Evolutionary conservation across 129 eudicot genomes (phyloP).

Genomic region (Escallonia rubra): DNA sequence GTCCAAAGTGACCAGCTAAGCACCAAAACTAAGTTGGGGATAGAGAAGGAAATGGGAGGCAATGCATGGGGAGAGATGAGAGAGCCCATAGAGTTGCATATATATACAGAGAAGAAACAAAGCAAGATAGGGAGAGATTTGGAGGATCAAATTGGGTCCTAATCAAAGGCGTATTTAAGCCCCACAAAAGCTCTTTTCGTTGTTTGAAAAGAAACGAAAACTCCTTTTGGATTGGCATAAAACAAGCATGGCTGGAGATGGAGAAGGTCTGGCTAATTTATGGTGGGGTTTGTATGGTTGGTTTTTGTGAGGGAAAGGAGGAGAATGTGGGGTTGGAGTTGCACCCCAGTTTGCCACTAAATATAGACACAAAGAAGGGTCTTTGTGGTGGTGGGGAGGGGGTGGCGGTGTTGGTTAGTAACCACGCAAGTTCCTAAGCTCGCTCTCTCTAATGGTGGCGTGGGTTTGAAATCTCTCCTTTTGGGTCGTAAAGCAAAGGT

Average conservation of each 20-base stretch:
- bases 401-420: conserved; percentile 2
- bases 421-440: conserved; percentile 40
- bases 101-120: too few species aligned
- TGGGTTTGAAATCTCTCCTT: conserved; percentile 34
- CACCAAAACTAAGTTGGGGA: background rate
- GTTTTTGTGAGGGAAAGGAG: conserved; percentile 17
- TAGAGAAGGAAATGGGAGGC: background rate
- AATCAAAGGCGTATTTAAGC: conserved; percentile 1
- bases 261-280: background rate
- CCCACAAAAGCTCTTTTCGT: background rate
- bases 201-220: background rate
- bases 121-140: conserved; percentile 1
- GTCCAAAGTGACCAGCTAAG: too few species aligned
- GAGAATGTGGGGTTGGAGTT: conserved; percentile 18
- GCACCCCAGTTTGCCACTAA: conserved; percentile 14
- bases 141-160: conserved; percentile 22
- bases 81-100: too few species aligned
- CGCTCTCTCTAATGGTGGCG: background rate
- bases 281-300: conserved; percentile 1
- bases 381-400: background rate
- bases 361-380: conserved; percentile 20
- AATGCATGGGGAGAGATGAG: background rate
- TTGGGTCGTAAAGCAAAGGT: conserved; percentile 66
- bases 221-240: conserved; percentile 10
- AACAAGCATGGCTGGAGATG: too few species aligned